A percentile compares a stretch with the other conserved stretches of the same genome.
Conservation (phyloP, 208 protist species). For the Trypanosoma brucei region DNA sequence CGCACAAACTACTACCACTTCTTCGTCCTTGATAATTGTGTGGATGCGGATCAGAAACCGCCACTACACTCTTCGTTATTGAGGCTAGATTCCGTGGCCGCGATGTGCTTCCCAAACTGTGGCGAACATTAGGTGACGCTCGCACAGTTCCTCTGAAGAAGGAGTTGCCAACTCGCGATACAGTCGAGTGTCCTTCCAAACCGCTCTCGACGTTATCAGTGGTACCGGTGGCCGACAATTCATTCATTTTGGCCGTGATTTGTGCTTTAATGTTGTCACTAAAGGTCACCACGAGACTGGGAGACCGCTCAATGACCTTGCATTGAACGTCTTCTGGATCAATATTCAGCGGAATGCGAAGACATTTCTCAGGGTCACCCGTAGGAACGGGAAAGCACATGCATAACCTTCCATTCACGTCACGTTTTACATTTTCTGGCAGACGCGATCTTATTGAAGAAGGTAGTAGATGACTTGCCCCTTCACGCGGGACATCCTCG, state of each 20-base stretch:
- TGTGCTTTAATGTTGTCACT: constrained; percentile 64
- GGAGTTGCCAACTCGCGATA: neutral
- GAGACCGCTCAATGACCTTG: constrained; percentile 67
- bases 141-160: neutral
- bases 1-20: constrained; percentile 8
- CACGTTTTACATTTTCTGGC: constrained; percentile 22
- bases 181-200: neutral
- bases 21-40: neutral
- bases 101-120: too few species aligned
- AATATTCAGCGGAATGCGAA: constrained; percentile 72
- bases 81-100: too few species aligned
- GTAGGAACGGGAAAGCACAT: constrained; percentile 69
- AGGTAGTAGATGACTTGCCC: neutral
- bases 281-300: constrained; percentile 72
- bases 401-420: constrained; percentile 64
- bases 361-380: constrained; percentile 35
- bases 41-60: too few species aligned
- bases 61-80: too few species aligned
- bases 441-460: neutral
- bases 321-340: constrained; percentile 72
- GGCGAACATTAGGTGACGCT: too few species aligned
- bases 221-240: constrained; percentile 25
- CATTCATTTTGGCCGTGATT: constrained; percentile 56
- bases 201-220: too few species aligned
- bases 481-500: constrained; percentile 8